Evolutionary conservation across 768 basidiomycete species (phyloP).

Genomic region (Pilatotrama ljubarskyi): DNA sequence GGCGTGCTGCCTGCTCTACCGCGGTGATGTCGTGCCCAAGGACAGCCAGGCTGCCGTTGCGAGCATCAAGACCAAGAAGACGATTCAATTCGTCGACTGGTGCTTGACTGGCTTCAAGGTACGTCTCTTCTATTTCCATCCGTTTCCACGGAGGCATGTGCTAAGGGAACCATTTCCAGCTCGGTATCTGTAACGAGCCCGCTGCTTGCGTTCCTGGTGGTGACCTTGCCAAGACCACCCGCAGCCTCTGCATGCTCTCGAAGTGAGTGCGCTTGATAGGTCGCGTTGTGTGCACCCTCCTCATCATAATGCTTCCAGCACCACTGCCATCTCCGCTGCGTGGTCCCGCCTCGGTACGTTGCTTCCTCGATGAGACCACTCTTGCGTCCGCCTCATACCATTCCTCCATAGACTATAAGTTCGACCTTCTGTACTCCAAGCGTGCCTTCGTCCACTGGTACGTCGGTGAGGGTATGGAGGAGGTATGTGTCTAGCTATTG

Average conservation of each 20-base stretch:
- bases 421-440: constrained; percentile 97
- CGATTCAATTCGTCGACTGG: constrained; percentile 99
- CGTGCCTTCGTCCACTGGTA: constrained; percentile 94
- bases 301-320: constrained; percentile 44
- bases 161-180: constrained; percentile 39
- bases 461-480: constrained; percentile 99
- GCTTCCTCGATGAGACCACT: not conserved
- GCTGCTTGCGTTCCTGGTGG: constrained; percentile 90
- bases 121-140: constrained; percentile 1
- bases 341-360: constrained; percentile 81
- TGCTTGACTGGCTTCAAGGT: constrained; percentile 96
- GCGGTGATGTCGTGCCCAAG: constrained; percentile 96
- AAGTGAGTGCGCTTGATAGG: constrained; percentile 53
- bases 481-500: constrained; percentile 44
- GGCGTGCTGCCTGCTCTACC: constrained; percentile 91
- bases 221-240: constrained; percentile 90
- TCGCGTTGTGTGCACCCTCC: not conserved
- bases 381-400: not conserved
- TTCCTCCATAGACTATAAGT: constrained; percentile 82
- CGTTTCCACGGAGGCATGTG: constrained; percentile 25
- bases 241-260: constrained; percentile 97
- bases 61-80: constrained; percentile 95
- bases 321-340: constrained; percentile 90
- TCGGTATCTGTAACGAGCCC: constrained; percentile 97
- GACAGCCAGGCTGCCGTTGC: constrained; percentile 92